phyloP scores from a whole-genome alignment of 345 rosid species.

The Citrus sp. region DNA sequence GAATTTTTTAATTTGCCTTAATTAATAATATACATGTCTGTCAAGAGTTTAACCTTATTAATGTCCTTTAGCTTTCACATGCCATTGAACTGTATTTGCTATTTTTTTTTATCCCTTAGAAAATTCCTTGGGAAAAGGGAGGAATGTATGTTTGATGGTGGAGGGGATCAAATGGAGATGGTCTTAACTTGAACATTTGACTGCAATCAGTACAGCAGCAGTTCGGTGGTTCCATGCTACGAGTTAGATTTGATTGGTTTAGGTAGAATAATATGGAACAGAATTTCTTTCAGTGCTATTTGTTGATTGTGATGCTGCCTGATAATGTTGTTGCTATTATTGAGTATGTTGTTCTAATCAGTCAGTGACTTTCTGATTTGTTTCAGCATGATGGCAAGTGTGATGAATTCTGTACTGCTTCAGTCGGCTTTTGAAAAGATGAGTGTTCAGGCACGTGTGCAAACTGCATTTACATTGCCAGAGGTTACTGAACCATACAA shows the following conservation, averaged over 20 bases:
- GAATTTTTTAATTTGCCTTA: not conserved
- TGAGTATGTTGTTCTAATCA: not conserved
- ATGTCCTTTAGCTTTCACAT: not conserved
- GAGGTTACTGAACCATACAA: slow-evolving; percentile 43
- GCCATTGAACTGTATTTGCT: not conserved
- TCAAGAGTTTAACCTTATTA: not conserved
- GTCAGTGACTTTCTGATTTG: not conserved
- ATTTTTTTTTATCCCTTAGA: too few relatives aligned
- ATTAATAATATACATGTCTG: not conserved
- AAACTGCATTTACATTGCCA: slow-evolving; percentile 38
- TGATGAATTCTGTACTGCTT: slow-evolving; percentile 50
- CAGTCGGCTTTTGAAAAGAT: slow-evolving; percentile 51
- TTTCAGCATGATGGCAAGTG: slow-evolving; percentile 50
- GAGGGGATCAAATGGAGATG: not conserved
- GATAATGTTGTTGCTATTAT: not conserved
- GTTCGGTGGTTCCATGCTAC: not conserved
- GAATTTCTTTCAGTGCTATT: not conserved
- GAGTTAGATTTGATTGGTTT: not conserved
- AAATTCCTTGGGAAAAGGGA: not conserved
- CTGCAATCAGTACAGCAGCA: not conserved
- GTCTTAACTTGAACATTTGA: not conserved
- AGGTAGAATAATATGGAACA: not conserved
- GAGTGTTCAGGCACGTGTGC: slow-evolving; percentile 38
- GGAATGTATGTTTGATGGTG: not conserved
- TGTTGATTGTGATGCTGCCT: not conserved